phyloP scores from a whole-genome alignment of 352 stramenopile genomes.

The Phytophthora constricta region DNA sequence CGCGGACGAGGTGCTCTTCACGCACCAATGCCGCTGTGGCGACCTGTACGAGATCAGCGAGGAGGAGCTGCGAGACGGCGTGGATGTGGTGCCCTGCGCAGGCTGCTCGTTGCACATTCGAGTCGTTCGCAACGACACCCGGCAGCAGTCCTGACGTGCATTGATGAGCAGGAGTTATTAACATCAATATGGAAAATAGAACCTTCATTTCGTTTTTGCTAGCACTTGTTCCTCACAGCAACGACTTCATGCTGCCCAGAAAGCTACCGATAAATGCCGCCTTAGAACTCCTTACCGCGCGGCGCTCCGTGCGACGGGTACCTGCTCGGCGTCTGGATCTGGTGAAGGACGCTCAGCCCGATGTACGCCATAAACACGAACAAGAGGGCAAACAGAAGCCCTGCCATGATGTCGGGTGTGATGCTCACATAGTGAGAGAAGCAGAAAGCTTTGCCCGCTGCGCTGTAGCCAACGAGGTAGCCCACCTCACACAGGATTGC shows the following conservation, averaged over 20 bases:
- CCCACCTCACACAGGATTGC: constrained; percentile 65
- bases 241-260: constrained; percentile 10
- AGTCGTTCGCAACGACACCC: constrained; percentile 35
- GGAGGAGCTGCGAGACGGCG: constrained; percentile 65
- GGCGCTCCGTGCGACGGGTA: constrained; percentile 78
- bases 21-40: constrained; percentile 72
- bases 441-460: constrained; percentile 76
- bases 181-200: constrained; percentile 27
- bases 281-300: constrained; percentile 87
- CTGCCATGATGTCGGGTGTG: constrained; percentile 78
- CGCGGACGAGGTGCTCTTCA: constrained; percentile 58
- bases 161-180: constrained; percentile 2
- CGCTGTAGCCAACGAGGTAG: constrained; percentile 62
- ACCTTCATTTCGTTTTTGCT: constrained; percentile 29
- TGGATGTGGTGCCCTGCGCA: constrained; percentile 77
- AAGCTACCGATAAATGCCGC: not conserved
- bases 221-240: constrained; percentile 11
- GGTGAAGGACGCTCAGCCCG: constrained; percentile 68
- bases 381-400: constrained; percentile 79
- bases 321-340: constrained; percentile 77
- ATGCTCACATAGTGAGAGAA: constrained; percentile 88
- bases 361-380: constrained; percentile 85
- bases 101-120: constrained; percentile 86
- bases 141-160: not conserved
- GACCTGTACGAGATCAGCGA: constrained; percentile 75